A percentile compares a stretch with the other conserved stretches of the same genome.
These are phyloP conservation scores for Cicer pinnatifidum DNA, from an alignment of 306 rosid species.

Conservation along the genomic window DNA sequence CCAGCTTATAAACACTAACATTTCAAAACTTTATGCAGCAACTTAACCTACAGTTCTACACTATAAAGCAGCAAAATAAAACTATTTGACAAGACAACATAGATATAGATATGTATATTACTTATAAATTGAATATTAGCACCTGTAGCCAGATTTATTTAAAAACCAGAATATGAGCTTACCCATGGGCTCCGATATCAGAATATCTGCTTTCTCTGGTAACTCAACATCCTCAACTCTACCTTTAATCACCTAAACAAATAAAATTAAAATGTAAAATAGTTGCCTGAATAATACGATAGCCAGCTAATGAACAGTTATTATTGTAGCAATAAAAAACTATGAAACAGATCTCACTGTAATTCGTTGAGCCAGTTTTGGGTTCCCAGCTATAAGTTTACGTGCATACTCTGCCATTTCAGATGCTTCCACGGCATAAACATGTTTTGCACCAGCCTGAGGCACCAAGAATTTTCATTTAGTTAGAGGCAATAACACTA, in stretches of 20 bases:
- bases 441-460: conserved; percentile 99
- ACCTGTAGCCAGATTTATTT: conserved; percentile 19
- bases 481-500: conserved; percentile 26
- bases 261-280: conserved; percentile 22
- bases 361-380: conserved; percentile 73
- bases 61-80: conserved; percentile 9
- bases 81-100: conserved; percentile 13
- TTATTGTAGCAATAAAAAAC: background rate
- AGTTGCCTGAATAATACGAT: conserved; percentile 32
- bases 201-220: conserved; percentile 95
- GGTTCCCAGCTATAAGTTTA: conserved; percentile 84
- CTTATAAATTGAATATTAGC: conserved; percentile 29
- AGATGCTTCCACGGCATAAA: conserved; percentile 98
- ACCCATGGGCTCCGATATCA: conserved; percentile 99
- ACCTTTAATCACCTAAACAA: conserved; percentile 80
- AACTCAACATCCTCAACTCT: conserved; percentile 88
- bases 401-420: conserved; percentile 98
- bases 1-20: conserved; percentile 16
- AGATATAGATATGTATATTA: background rate
- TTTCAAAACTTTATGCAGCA: conserved; percentile 14
- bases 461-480: conserved; percentile 23
- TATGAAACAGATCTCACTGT: conserved; percentile 62
- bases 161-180: conserved; percentile 40
- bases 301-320: background rate
- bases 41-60: background rate